Percentiles rank a stretch among this genome's conserved stretches.
Conservation (phyloP, 345 rosid species). For the Trapa bicornis region DNA sequence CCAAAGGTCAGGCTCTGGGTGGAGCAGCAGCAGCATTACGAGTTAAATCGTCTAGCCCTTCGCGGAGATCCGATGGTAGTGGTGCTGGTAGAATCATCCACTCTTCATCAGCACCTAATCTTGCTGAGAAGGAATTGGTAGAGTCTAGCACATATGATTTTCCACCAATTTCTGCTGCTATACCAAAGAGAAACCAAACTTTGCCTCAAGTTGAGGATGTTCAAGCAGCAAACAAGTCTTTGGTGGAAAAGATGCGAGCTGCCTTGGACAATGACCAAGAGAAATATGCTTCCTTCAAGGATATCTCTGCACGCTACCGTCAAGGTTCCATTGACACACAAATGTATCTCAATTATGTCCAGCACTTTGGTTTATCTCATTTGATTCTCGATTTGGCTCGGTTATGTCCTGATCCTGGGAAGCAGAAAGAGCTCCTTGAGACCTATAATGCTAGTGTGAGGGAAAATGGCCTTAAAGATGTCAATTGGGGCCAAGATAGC, state of each 20-base stretch:
- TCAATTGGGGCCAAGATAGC: conserved; percentile 16
- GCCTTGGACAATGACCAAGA: conserved; percentile 67
- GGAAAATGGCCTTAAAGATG: conserved; percentile 18
- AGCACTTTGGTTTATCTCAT: conserved; percentile 59
- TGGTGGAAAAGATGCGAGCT: conserved; percentile 68
- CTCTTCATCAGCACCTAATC: conserved; percentile 62
- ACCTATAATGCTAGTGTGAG: conserved; percentile 36
- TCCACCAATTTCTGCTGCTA: conserved; percentile 63
- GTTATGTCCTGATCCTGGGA: conserved; percentile 67
- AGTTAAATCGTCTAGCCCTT: conserved; percentile 16
- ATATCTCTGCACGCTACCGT: conserved; percentile 64
- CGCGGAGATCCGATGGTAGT: conserved; percentile 22
- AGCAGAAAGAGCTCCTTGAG: conserved; percentile 77
- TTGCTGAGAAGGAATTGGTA: conserved; percentile 27
- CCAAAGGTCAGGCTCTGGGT: conserved; percentile 23
- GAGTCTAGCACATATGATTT: conserved; percentile 41
- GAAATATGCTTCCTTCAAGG: conserved; percentile 51
- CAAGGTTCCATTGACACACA: conserved; percentile 55
- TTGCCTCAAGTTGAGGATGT: conserved; percentile 31
- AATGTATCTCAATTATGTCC: conserved; percentile 53
- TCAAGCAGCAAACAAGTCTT: conserved; percentile 64
- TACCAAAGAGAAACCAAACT: conserved; percentile 22
- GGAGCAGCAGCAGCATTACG: conserved; percentile 13
- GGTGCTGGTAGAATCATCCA: conserved; percentile 35
- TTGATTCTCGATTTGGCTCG: conserved; percentile 73